Conservation (phyloP, 2,329 filamentous ascomycete genomes). For the Penicillium sp. region DNA sequence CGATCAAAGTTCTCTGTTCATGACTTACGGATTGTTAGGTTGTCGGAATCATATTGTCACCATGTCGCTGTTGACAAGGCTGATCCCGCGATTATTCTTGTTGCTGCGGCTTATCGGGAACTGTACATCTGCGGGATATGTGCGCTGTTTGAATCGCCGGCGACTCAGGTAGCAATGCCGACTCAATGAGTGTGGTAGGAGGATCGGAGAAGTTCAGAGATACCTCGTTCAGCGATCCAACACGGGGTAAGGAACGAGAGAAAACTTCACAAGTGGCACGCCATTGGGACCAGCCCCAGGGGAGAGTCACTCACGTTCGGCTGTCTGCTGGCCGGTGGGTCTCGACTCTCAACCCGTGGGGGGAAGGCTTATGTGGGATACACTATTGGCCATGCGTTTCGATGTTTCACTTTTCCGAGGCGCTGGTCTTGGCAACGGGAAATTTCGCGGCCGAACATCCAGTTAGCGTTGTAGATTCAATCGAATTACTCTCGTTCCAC, state of each 20-base stretch:
- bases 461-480: neutral
- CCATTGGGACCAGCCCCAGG: neutral
- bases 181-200: neutral
- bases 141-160: conserved; percentile 1
- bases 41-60: neutral
- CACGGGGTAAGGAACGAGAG: neutral
- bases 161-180: neutral
- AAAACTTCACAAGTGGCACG: neutral
- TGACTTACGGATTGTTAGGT: neutral
- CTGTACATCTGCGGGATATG: neutral
- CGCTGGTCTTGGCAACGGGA: neutral
- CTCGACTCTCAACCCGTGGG: neutral
- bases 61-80: conserved; percentile 1
- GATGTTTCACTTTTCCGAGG: neutral
- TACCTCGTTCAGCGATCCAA: neutral
- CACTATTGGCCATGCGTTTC: neutral
- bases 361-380: neutral
- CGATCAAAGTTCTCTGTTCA: neutral
- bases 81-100: neutral
- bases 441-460: neutral
- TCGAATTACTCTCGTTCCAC: neutral
- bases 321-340: neutral
- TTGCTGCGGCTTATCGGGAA: neutral
- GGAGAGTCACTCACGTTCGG: neutral
- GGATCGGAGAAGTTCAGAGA: neutral